Evolutionary conservation across 1,284 basidiomycete genomes (phyloP).

Genomic region (Apiotrichum laibachii): DNA sequence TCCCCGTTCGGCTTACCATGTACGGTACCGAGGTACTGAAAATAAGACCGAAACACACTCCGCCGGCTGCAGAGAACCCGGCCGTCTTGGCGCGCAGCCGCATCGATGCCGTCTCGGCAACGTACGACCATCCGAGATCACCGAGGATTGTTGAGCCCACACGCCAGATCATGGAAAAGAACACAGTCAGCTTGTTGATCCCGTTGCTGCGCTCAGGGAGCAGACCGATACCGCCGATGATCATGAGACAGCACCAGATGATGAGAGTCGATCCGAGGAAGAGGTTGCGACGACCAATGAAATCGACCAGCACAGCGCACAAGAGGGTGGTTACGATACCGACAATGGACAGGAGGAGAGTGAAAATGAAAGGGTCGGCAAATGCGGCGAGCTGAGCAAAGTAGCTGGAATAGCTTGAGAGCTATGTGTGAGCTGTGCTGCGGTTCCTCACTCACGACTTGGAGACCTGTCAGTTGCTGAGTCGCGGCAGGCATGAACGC

Average conservation of each 20-base stretch:
- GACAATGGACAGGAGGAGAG: conserved; percentile 25
- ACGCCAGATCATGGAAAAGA: conserved; percentile 29
- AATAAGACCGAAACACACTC: conserved; percentile 29
- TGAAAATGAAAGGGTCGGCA: conserved; percentile 34
- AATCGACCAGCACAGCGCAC: conserved; percentile 28
- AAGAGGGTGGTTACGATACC: conserved; percentile 28
- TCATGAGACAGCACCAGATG: conserved; percentile 24
- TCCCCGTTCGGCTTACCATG: conserved; percentile 14
- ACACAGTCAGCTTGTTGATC: conserved; percentile 26
- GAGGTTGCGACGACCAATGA: conserved; percentile 31
- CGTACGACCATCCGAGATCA: conserved; percentile 27
- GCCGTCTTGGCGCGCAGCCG: conserved; percentile 30
- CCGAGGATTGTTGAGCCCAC: conserved; percentile 26
- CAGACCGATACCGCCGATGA: conserved; percentile 32
- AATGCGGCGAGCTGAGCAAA: conserved; percentile 31
- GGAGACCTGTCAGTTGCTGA: conserved; percentile 34
- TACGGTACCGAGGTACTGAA: conserved; percentile 32
- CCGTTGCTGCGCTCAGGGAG: conserved; percentile 11
- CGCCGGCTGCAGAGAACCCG: conserved; percentile 31
- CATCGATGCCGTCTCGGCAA: conserved; percentile 27
- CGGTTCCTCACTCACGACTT: conserved; percentile 13
- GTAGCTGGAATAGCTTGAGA: conserved; percentile 30
- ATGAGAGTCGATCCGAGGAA: conserved; percentile 21
- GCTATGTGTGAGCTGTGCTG: neutral
- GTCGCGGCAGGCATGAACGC: conserved; percentile 30